Evolutionary conservation across 2,329 filamentous ascomycete species (phyloP), one percentile per base, ranked within the genome.

Genomic region (Epichloe scottii): DNA sequence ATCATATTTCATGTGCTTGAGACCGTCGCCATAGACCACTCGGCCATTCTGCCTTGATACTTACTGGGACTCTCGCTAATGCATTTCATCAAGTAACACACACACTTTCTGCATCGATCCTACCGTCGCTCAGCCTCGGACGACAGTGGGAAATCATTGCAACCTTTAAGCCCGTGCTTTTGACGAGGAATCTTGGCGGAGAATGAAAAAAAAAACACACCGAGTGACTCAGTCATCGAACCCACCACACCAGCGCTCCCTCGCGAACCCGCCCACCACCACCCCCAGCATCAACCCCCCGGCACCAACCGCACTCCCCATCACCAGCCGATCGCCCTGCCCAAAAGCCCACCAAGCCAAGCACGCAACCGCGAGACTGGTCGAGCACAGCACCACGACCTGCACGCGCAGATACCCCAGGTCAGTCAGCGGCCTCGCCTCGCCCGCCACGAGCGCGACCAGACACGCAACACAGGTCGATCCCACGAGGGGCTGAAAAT

Each of bases 181-280:
- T 21, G 21, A 21, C 21, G 4, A 21, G 21, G 21, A 21, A 21
- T 21, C 21, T 21, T 21, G 21, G 21, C 21, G 21, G 21, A 21
- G 21, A 21, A 21, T 21, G 3, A 21, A 21, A 21, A 21, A 21
- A 21, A 21, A 21, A 21, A 21, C 21, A 21, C 19, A 19, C 19
- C n/a, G n/a, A n/a, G n/a, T n/a, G n/a, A n/a, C n/a, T n/a, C n/a
- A n/a, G n/a, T n/a, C n/a, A n/a, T 33, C 35, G 5, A n/a, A 49
- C 46, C 49, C 53, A 62, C 62, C 63, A 66, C 2, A 66, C 45
- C 5, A 61, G 55, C 37, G 54, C 61, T 0, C 60, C 19, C 64
- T 56, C 42, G 58, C 38, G 34, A 67, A 67, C 14, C 58, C 63
- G 34, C 64, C 54, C 19, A 61, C 34, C 0, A 57, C 59, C 42